These are phyloP conservation scores for Mortierella sp. DNA, from an alignment of 371 early-diverging fungal genomes.

Conservation along the genomic window DNA sequence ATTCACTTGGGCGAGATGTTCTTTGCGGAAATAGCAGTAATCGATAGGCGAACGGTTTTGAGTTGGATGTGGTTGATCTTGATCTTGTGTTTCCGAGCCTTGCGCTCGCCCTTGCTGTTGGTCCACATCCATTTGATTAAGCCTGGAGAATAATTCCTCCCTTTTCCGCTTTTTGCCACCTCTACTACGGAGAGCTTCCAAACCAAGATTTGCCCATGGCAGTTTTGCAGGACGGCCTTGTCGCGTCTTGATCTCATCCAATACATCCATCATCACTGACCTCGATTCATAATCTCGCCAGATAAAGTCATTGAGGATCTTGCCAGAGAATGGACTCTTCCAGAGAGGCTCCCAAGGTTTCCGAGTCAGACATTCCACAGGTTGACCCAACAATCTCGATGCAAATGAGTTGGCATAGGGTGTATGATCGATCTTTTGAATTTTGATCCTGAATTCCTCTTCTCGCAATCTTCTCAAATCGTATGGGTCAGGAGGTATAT, in stretches of 20 bases:
- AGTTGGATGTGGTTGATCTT: conserved; percentile 15
- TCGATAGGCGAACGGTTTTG: conserved; percentile 72
- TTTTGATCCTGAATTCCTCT: conserved; percentile 44
- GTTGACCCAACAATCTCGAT: conserved; percentile 76
- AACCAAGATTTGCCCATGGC: conserved; percentile 24
- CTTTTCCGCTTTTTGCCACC: conserved; percentile 41
- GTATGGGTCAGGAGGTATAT: conserved; percentile 51
- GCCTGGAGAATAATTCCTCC: conserved; percentile 8
- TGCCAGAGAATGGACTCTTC: conserved; percentile 56
- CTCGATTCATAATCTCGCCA: conserved; percentile 73
- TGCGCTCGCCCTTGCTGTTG: not conserved
- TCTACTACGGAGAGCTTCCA: conserved; percentile 11
- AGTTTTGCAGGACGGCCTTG: conserved; percentile 49
- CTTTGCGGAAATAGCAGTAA: conserved; percentile 81
- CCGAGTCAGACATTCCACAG: conserved; percentile 63
- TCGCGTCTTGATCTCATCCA: conserved; percentile 62
- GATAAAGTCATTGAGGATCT: conserved; percentile 61
- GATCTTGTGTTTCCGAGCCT: not conserved
- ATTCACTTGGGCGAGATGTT: conserved; percentile 85
- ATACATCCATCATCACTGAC: conserved; percentile 61
- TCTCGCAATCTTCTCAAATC: conserved; percentile 35
- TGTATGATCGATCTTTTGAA: conserved; percentile 60
- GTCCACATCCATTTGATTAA: conserved; percentile 1
- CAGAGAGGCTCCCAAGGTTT: conserved; percentile 63
- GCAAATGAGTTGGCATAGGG: conserved; percentile 80